Conservation (phyloP, 495 filamentous ascomycete genomes). For the Evernia prunastri region DNA sequence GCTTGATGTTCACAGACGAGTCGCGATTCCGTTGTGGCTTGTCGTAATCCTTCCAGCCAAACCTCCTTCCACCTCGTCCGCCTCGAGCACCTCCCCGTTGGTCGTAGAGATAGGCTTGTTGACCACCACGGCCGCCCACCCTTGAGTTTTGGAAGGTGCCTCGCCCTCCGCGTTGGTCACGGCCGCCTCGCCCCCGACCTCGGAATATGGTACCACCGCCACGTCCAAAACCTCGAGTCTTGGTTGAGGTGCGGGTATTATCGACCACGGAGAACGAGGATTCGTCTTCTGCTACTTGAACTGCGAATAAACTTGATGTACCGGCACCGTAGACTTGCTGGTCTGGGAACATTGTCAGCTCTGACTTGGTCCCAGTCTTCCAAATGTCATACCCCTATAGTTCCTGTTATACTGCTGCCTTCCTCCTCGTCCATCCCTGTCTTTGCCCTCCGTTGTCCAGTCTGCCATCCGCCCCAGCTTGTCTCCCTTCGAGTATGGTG, state of each 20-base stretch:
- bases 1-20: conserved; percentile 85
- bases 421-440: conserved; percentile 68
- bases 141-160: conserved; percentile 59
- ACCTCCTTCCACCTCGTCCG: conserved; percentile 64
- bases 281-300: conserved; percentile 90
- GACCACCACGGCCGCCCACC: conserved; percentile 53
- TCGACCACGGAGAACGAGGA: conserved; percentile 97
- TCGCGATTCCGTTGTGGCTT: conserved; percentile 96
- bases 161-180: conserved; percentile 49
- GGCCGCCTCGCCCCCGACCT: conserved; percentile 71
- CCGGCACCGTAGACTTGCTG: conserved; percentile 96
- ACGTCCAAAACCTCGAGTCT: conserved; percentile 76
- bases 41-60: conserved; percentile 98
- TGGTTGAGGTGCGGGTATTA: conserved; percentile 75
- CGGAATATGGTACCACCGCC: conserved; percentile 83
- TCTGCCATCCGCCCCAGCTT: conserved; percentile 99
- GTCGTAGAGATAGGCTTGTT: conserved; percentile 59
- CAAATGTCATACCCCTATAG: conserved; percentile 64
- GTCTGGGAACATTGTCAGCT: conserved; percentile 46
- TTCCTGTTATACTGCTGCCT: conserved; percentile 84
- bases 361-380: background rate
- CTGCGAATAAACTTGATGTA: conserved; percentile 75
- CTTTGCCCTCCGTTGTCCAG: conserved; percentile 93
- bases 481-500: conserved; percentile 96
- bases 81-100: conserved; percentile 44